Base-by-base conservation (phyloP, 1,139 yeast species). In the Hanseniaspora uvarum region DNA sequence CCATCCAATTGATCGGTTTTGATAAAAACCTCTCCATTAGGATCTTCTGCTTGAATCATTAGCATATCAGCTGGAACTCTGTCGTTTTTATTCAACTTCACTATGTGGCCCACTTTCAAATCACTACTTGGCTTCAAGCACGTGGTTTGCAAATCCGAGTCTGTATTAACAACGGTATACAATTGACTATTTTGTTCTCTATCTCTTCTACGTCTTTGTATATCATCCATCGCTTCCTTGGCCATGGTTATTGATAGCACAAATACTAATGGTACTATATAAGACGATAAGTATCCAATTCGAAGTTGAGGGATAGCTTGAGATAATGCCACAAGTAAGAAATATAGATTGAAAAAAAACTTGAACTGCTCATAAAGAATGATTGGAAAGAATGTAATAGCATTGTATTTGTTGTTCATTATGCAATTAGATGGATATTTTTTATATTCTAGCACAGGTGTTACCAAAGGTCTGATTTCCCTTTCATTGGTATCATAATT, bases 1-100 rank as follows among this genome's bases (percentile, higher is more conserved):
- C 99, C 99, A 67, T 94, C 99, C 54, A 94, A 73, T 68, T 94
- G 99, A 70, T 94, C 99, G 0, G 99, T 94, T 62, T 94, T 85
- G 59, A 94, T 86, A 63, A 94, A 94, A 1, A 92, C 79, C 66
- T 92, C 99, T 5, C 97, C 98, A 8, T 77, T 75, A 1, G 74
- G 65, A 63, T 89, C 96, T 50, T 89, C 82, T 0, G 96, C 82
- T 64, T 87, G 94, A 46, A 94, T 70, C 37, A 94, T 69, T 2
- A 94, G 72, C 80, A 88, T 75, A 66, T 94, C 98, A 0, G 98
- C 97, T 0, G 99, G 99, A 0, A 92, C 77, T 56, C 98, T 76
- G 52, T 78, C 80, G 61, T 86, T 94, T 63, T 89, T 92, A 61
- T 84, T 83, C 23, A 94, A 65, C 58, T 77, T 73, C n/a, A 94